phyloP scores from a whole-genome alignment of 2,329 filamentous ascomycete species.

The Purpureocillium takamizusanense region DNA sequence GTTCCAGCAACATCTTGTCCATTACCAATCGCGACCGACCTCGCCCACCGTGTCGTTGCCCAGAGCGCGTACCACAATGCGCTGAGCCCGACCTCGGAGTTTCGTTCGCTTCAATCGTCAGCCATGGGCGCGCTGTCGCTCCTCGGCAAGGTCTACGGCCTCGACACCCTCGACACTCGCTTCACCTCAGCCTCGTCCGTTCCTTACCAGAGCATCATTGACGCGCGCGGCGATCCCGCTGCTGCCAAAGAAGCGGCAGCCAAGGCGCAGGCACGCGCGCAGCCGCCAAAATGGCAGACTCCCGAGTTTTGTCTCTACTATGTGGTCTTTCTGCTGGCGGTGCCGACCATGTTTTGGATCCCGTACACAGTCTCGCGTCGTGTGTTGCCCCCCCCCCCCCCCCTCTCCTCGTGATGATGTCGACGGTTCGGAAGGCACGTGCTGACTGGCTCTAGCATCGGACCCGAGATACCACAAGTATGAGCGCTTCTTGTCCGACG shows the following conservation, averaged over 20 bases:
- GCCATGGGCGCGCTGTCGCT: constrained; percentile 33
- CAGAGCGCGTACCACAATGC: background rate
- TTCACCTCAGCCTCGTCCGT: constrained; percentile 63
- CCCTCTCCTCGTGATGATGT: no score
- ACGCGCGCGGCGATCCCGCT: constrained; percentile 35
- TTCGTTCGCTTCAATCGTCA: background rate
- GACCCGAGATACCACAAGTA: constrained; percentile 76
- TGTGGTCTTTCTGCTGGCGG: constrained; percentile 50
- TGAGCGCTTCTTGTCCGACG: constrained; percentile 59
- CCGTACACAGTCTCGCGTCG: constrained; percentile 77
- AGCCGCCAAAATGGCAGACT: constrained; percentile 73
- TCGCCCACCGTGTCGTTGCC: background rate
- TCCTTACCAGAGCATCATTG: constrained; percentile 51
- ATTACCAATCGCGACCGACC: background rate
- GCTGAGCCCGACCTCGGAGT: background rate
- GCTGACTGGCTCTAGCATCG: constrained; percentile 44
- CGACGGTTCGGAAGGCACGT: constrained; percentile 8
- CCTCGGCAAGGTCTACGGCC: constrained; percentile 48
- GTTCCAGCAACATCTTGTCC: background rate
- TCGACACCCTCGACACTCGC: constrained; percentile 52
- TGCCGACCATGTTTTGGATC: constrained; percentile 89
- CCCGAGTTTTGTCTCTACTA: constrained; percentile 81
- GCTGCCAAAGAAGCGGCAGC: constrained; percentile 19
- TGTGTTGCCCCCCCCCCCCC: constrained; percentile 30
- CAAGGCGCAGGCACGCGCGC: constrained; percentile 33